Base-by-base conservation (phyloP, 2,329 filamentous ascomycete species). In the Ascochyta rabiei region DNA sequence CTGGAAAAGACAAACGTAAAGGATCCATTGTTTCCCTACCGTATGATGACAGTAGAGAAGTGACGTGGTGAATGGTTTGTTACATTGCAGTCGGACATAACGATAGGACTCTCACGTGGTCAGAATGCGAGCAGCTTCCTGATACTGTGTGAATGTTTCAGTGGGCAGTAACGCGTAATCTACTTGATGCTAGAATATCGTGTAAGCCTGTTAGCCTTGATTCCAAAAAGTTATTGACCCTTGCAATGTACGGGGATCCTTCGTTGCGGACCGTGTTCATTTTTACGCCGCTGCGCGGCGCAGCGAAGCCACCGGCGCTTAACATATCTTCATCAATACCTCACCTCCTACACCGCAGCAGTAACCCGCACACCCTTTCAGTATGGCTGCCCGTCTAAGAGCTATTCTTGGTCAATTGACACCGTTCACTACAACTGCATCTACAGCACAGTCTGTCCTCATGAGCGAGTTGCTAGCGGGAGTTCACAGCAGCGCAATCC, bases 291-390 rank as follows among this genome's bases (percentile, higher is more conserved):
- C 12, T 28, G 18, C 9, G 30, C n/a, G 39, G 39, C 47, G 31
- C 31, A 49, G 47, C 13, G n/a, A 42, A 30, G 46, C 47, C 47
- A 49, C 47, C 23, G 13, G 46, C 38, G 18, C 46, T 21, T 42
- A 41, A n/a, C 13, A 10, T 2, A 28, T 16, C 12, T 16, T 26
- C 16, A 26, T 26, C 19, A 34, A 8, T 10, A 24, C 10, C 3
- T 28, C 28, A 1, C 13, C n/a, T 21, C 10, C 10, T n/a, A 12
- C 12, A 18, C 44, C 6, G 16, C 19, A 26, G 16, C n/a, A 24
- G 34, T 5, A 9, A 8, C 9, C 6, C 10, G 15, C 7, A 10
- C 9, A 6, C n/a, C 15, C 15, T 10, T 16, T 21, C 15, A 21
- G 4, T 2, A 48, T 42, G 30, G 21, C 30, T 28, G 30, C n/a